Base-by-base conservation (phyloP, 192 early-diverging fungal species). In the Chytriomyces hyalinus region DNA sequence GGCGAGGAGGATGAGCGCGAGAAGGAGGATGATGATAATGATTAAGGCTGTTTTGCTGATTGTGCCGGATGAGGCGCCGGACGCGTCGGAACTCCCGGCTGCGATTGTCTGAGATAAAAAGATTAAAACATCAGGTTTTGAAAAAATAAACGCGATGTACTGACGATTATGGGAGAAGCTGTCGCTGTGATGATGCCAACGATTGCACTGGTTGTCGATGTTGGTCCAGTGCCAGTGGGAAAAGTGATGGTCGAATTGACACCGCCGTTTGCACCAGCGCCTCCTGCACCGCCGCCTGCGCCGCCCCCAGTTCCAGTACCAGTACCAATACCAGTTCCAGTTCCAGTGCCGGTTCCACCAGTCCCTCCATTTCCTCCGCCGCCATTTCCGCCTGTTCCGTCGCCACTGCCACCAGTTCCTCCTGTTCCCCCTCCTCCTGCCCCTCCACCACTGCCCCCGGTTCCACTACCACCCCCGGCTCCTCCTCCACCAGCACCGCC, bases 351-450 rank as follows among this genome's bases (percentile, higher is more conserved):
- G 4, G 36, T 36, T 36, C 71, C 71, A 44, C 49, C 48, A 22
- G 17, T 22, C 11, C 69, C 48, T 24, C 49, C 49, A 26, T 49
- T 26, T 5, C 50, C 49, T 24, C 17, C 10, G 2, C 50, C 49
- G 6, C 24, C 48, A 15, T 13, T 46, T 17, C 67, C 43, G 46
- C 36, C 67, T 1, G 36, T 36, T 36, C 70, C 48, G 4, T 17
- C 50, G 10, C 70, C 53, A 71, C 36, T 43, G 24, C 46, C n/a
- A 15, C 71, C 71, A 46, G 45, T 73, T 17, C 71, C 71, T 26
- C 49, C 49, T 28, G 69, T 53, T 6, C 49, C 50, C 7, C 49
- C 49, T 48, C 69, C 50, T 2, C 53, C 49, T 6, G 5, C 50
- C 7, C 49, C 49, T 48, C 69, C 50, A 8, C 53, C 49, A 53